Percentiles rank a stretch among this genome's conserved stretches.
Evolutionary conservation across 352 stramenopile genomes (phyloP).

Genomic region (Elongisporangium undulatum): DNA sequence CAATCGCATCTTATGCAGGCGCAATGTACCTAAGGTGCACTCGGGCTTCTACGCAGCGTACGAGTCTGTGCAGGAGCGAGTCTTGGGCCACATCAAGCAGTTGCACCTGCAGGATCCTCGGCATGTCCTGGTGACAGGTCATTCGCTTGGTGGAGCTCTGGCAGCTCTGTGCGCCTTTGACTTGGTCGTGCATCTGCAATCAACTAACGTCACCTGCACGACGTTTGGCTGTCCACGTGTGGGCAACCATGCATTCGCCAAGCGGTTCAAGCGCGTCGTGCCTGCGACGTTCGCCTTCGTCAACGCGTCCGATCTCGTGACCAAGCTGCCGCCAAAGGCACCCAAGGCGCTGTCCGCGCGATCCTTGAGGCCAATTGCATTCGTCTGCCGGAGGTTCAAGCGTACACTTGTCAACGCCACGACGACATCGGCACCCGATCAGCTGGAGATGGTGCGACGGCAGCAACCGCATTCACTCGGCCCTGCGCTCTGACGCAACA

Average conservation of each 20-base stretch:
- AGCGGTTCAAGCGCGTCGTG: conserved; percentile 21
- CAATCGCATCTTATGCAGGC: conserved; percentile 23
- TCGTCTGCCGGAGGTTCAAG: no score
- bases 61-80: conserved; percentile 20
- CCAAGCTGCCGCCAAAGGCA: conserved; percentile 35
- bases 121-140: conserved; percentile 27
- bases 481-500: no score
- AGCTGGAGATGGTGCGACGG: background rate
- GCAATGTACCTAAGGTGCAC: conserved; percentile 31
- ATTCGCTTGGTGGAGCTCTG: conserved; percentile 37
- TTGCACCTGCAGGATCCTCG: conserved; percentile 17
- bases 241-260: conserved; percentile 34
- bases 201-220: conserved; percentile 28
- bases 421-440: background rate
- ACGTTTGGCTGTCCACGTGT: conserved; percentile 40
- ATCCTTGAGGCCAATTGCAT: no score
- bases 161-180: conserved; percentile 38
- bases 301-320: conserved; percentile 33
- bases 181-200: conserved; percentile 19
- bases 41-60: conserved; percentile 40
- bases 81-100: conserved; percentile 15
- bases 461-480: background rate
- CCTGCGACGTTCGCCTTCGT: conserved; percentile 38
- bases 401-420: conserved; percentile 9
- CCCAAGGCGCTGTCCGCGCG: conserved; percentile 30